These are phyloP conservation scores for Nematocida ironsii DNA, from an alignment of 371 early-diverging fungal genomes.

Conservation along the genomic window DNA sequence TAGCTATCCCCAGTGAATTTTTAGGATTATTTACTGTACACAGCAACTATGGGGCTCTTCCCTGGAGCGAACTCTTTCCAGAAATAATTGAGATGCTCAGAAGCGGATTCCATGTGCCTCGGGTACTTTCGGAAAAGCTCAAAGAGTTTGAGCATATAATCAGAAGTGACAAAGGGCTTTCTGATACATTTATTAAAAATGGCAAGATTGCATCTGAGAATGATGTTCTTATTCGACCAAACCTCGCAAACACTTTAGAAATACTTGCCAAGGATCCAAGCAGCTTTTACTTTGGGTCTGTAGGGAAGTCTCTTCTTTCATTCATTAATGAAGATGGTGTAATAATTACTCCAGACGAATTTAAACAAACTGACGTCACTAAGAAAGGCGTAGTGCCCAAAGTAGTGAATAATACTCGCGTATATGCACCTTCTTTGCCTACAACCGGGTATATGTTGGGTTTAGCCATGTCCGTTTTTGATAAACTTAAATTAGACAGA, in stretches of 20 bases:
- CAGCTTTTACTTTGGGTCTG: slow-evolving; percentile 79
- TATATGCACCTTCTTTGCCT: neutral
- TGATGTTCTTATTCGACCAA: slow-evolving; percentile 74
- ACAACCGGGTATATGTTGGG: neutral
- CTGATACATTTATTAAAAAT: slow-evolving; percentile 76
- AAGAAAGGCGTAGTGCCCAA: neutral
- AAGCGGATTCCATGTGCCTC: slow-evolving; percentile 72
- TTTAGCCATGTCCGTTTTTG: neutral
- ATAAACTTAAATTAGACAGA: neutral
- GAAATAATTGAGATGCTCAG: slow-evolving; percentile 77
- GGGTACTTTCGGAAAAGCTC: slow-evolving; percentile 71
- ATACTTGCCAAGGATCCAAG: slow-evolving; percentile 77
- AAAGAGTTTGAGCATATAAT: slow-evolving; percentile 64
- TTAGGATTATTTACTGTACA: slow-evolving; percentile 80
- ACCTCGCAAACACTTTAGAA: slow-evolving; percentile 78
- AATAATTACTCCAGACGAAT: neutral
- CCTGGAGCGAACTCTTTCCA: slow-evolving; percentile 78
- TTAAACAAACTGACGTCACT: neutral
- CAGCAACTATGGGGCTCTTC: slow-evolving; percentile 72
- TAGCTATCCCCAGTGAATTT: slow-evolving; percentile 86
- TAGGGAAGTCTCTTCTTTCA: slow-evolving; percentile 76
- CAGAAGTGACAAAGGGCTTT: slow-evolving; percentile 71
- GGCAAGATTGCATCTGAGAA: slow-evolving; percentile 73
- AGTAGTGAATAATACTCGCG: slow-evolving; percentile 6
- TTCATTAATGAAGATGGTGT: slow-evolving; percentile 16